Base-by-base conservation (phyloP, 2,329 filamentous ascomycete species). In the Lasiodiplodia citricola region DNA sequence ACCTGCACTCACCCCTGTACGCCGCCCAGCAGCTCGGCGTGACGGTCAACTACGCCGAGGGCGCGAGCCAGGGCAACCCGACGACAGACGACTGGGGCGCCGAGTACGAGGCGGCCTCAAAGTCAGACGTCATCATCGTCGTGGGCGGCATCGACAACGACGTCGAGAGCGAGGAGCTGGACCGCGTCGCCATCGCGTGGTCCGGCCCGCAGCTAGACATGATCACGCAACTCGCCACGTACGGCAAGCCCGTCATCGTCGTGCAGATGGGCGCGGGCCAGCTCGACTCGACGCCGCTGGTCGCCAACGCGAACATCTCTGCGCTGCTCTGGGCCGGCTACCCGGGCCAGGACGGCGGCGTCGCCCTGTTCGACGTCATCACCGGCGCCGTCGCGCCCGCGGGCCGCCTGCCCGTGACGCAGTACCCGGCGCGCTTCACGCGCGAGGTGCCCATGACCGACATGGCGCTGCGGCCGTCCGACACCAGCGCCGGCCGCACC, bases 261-360 rank as follows among this genome's bases (percentile, higher is more conserved):
- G 76, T 87, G 0, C 83, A 87, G 68, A 80, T 88, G 71, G 86
- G 86, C 25, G 82, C 73, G 18, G 80, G 80, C 14, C 82, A 84
- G 72, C 70, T 89, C 23, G 88, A 90, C 73, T 83, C 83, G 68
- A 80, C 83, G 0, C 80, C 85, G 3, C 73, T 89, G 3, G 74
- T 85, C 6, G 76, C 75, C 4, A 84, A 86, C 66, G 71, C 77
- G 1, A 84, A 84, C 67, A 81, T 89, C 68, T 82, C 80, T 35
- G 82, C 85, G 0, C 74, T 90, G 0, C 72, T 90, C 0, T 89
- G 87, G 87, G 85, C 80, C 0, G 86, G 87, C 0, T 89, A 87
- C 68, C 87, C 88, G 0, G 87, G 88, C 1, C 87, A 90, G 75
- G 84, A 85, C 50, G 88, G 88, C 14, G 88, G 88, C 2, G 76